These are phyloP conservation scores for Pichia thaimueangensis DNA, from an alignment of 805 yeast genomes.

Conservation along the genomic window DNA sequence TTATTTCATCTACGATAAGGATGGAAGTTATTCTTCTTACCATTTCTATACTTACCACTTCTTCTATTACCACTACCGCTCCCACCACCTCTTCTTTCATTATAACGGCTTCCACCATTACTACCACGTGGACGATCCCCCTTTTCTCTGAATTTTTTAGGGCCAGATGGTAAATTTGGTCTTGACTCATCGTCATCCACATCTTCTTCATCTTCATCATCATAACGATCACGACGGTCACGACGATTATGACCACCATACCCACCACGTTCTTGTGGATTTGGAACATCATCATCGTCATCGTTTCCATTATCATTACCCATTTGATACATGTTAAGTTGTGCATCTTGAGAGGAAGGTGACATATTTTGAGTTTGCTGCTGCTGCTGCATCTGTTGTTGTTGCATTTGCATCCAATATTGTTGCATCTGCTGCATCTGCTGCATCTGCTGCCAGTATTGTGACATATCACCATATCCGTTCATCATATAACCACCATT, in stretches of 20 bases:
- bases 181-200: not conserved
- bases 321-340: slow-evolving; percentile 10
- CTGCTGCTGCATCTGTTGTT: slow-evolving; percentile 9
- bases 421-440: slow-evolving; percentile 34
- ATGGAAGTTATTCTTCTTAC: slow-evolving; percentile 27
- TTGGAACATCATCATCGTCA: slow-evolving; percentile 31
- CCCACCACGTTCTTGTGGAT: slow-evolving; percentile 28
- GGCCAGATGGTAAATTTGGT: slow-evolving; percentile 29
- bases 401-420: slow-evolving; percentile 16
- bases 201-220: slow-evolving; percentile 1
- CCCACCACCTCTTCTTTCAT: slow-evolving; percentile 17
- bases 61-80: slow-evolving; percentile 18
- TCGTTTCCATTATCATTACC: slow-evolving; percentile 11
- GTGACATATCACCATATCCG: slow-evolving; percentile 33
- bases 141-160: slow-evolving; percentile 24
- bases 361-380: slow-evolving; percentile 8
- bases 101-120: slow-evolving; percentile 18
- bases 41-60: slow-evolving; percentile 21
- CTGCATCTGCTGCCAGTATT: slow-evolving; percentile 58
- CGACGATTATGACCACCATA: not conserved
- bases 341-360: slow-evolving; percentile 12
- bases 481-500: slow-evolving; percentile 29
- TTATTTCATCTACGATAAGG: slow-evolving; percentile 28
- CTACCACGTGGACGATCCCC: slow-evolving; percentile 4
- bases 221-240: not conserved